Evolutionary conservation across 495 filamentous ascomycete genomes (phyloP), one percentile per base, ranked within the genome.

Genomic region (Tetracladium setigerum): DNA sequence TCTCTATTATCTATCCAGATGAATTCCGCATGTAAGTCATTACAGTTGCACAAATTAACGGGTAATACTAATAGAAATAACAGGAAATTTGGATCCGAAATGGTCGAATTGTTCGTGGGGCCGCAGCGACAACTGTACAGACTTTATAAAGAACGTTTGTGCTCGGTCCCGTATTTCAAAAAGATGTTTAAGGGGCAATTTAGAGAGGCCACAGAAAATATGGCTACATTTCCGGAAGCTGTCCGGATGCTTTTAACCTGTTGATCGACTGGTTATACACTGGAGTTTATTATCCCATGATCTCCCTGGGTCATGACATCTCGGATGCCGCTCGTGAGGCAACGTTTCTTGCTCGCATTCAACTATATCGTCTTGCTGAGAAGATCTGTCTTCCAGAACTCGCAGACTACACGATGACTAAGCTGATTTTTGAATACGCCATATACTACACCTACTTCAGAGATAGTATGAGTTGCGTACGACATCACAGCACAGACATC

Each of bases 171-270:
- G 1, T 59, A 46, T 24, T 59, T 62, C 44, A 39, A 37, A 24
- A 42, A 40, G 4, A 44, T 45, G 11, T 46, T 62, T 24, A 41
- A 30, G 5, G 43, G 59, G 16, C 10, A 40, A 7, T 54, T 52
- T 30, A 30, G 22, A n/a, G 47, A 62, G 47, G 41, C 47, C 11
- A 15, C 30, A 33, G 19, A 33, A 2, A 16, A 22, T 4, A 22
- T 8, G 19, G 47, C 16, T 38, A 46, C 13, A 14, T 73, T 30
- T 46, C 56, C 15, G 67, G 71, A 33, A 63, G 67, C 43, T 58
- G 65, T 44, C 60, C 57, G 1, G 61, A 60, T 5, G 40, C 62
- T 8, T 46, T 69, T 7, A 36, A 38, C 30, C 34, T 54, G 13
- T 35, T 54, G 19, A 11, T 47, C 10, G 30, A 43, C 14, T 55